Evolutionary conservation across 768 basidiomycete genomes (phyloP).

Genomic region (Mycena crocata): DNA sequence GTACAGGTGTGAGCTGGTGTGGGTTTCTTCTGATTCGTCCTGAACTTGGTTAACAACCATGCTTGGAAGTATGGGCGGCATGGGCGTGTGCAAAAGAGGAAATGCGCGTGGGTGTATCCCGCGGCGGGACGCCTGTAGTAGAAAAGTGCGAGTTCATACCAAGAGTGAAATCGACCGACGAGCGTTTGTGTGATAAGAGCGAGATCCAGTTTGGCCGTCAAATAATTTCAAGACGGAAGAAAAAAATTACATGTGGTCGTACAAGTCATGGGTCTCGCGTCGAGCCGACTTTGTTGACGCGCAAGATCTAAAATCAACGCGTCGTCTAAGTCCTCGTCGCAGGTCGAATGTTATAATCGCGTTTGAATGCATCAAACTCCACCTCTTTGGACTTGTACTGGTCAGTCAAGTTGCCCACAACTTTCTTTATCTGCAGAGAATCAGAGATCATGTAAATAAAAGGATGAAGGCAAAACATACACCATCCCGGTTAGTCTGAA

Average conservation of each 20-base stretch:
- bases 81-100: no score
- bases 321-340: slow-evolving; percentile 41
- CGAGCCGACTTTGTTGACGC: background rate
- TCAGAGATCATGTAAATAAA: slow-evolving; percentile 31
- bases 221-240: no score
- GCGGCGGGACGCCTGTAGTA: no score
- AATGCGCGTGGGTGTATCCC: no score
- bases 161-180: no score
- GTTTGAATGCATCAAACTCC: slow-evolving; percentile 84
- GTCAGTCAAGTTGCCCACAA: slow-evolving; percentile 79
- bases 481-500: slow-evolving; percentile 90
- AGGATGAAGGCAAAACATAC: slow-evolving; percentile 57
- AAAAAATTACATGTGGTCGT: background rate
- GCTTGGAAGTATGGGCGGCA: no score
- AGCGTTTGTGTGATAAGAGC: no score
- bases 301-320: slow-evolving; percentile 6
- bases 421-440: slow-evolving; percentile 77
- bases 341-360: slow-evolving; percentile 80
- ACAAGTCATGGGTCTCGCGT: background rate
- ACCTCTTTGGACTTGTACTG: slow-evolving; percentile 92
- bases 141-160: no score
- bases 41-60: no score
- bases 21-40: no score
- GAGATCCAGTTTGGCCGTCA: no score
- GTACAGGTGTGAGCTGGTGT: no score